Base-by-base conservation (phyloP, 2,329 filamentous ascomycete genomes). In the Fusarium dlaminii region DNA sequence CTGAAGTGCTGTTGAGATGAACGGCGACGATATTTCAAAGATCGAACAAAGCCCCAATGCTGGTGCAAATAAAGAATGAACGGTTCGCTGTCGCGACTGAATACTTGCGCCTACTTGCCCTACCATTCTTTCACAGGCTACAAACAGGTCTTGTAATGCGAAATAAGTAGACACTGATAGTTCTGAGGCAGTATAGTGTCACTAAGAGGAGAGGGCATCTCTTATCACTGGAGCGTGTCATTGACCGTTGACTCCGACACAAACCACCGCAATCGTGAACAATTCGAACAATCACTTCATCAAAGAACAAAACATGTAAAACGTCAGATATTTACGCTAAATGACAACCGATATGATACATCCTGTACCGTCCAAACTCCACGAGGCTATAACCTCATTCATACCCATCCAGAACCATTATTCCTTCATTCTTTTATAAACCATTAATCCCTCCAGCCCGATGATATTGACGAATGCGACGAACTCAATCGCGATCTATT, bases 351-450 rank as follows among this genome's bases (percentile, higher is more conserved):
- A 27, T 40, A 39, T 42, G 49, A 15, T 51, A 57, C 48, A 61
- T 42, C 65, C 48, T 40, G 55, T 58, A 58, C 63, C 39, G 20
- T 32, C 54, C 36, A 59, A 73, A 74, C 70, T 73, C 70, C 70
- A 29, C 32, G 43, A 66, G 70, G 70, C 43, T 34, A 43, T 43
- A 40, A 59, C 66, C 65, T 57, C 61, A 51, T 24, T 42, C 43
- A 36, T 72, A 49, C 56, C 36, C 54, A 55, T 51, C 63, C 48
- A 66, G n/a, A 34, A 45, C 69, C 51, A 70, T 61, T 70, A 66
- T 57, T 54, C 43, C 51, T 22, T 39, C 27, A 40, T 22, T 29
- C 51, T 61, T 55, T 59, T 51, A 30, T 55, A 30, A 15, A 3
- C 8, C 20, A 11, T 37, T 27, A 46, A 51, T 42, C 49, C 56